These are phyloP conservation scores for Arxiozyma heterogenica DNA, from an alignment of 1,139 yeast genomes.

Conservation along the genomic window DNA sequence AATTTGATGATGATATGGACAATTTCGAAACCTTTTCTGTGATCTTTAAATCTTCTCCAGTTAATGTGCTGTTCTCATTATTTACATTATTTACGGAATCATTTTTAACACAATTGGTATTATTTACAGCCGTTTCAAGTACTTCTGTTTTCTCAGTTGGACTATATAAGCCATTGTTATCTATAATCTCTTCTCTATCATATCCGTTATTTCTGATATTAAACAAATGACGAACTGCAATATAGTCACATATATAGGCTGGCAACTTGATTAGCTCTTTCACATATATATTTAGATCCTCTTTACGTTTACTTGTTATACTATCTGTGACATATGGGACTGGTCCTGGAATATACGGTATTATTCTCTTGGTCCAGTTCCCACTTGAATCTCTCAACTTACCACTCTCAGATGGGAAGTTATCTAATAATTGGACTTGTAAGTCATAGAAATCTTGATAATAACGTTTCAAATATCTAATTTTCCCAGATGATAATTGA, in stretches of 20 bases:
- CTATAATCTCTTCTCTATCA: conserved; percentile 34
- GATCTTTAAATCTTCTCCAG: conserved; percentile 25
- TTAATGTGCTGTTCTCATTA: conserved; percentile 25
- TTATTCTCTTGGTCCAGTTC: conserved; percentile 56
- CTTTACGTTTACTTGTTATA: conserved; percentile 75
- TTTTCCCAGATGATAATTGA: conserved; percentile 57
- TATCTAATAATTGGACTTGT: conserved; percentile 73
- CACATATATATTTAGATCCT: conserved; percentile 76
- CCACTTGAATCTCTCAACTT: conserved; percentile 40
- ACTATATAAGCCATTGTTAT: conserved; percentile 4
- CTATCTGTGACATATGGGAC: conserved; percentile 84
- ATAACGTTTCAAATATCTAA: conserved; percentile 70
- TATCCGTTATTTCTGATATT: conserved; percentile 40
- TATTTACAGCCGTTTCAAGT: conserved; percentile 25
- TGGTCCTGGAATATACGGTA: conserved; percentile 97
- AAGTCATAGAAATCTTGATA: conserved; percentile 95
- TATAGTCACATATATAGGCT: conserved; percentile 59
- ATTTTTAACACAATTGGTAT: conserved; percentile 5
- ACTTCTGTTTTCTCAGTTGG: conserved; percentile 2
- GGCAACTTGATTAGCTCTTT: conserved; percentile 70
- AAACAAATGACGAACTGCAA: conserved; percentile 63
- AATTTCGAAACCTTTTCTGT: conserved; percentile 24
- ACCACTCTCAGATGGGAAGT: conserved; percentile 91
- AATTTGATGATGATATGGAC: conserved; percentile 20
- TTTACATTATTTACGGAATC: conserved; percentile 3